Conservation (phyloP, 1,284 basidiomycete species). For the Boletellus sp. region DNA sequence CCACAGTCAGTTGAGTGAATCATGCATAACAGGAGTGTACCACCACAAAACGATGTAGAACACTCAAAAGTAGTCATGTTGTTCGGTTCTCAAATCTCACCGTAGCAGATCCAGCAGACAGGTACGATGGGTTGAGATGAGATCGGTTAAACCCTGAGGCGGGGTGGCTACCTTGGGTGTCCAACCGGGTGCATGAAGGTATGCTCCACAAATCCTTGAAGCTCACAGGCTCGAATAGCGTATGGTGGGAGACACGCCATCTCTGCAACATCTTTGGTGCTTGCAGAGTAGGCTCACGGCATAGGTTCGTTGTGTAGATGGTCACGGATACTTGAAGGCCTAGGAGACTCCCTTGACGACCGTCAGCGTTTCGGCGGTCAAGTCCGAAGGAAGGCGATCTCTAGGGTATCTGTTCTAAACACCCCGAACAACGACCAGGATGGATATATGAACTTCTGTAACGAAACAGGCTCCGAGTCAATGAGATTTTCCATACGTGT, state of each 20-base stretch:
- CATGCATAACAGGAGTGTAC: too few species aligned
- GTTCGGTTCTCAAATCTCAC: not conserved
- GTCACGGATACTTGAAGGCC: too few species aligned
- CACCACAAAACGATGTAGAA: too few species aligned
- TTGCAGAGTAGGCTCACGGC: conserved; percentile 39
- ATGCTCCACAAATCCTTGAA: conserved; percentile 58
- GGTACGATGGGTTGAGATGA: conserved; percentile 47
- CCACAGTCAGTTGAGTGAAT: too few species aligned
- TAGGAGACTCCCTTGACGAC: conserved; percentile 61
- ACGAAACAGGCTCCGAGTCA: not conserved
- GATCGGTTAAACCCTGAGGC: not conserved
- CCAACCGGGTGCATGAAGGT: conserved; percentile 62
- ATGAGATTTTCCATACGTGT: not conserved
- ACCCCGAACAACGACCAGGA: conserved; percentile 66
- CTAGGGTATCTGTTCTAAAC: conserved; percentile 58
- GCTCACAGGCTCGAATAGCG: conserved; percentile 61
- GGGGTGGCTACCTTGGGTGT: conserved; percentile 33
- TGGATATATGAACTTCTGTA: conserved; percentile 32
- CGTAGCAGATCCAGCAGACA: conserved; percentile 66
- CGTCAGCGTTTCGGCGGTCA: conserved; percentile 57
- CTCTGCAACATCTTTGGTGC: not conserved
- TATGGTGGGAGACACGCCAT: conserved; percentile 34
- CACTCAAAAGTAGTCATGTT: too few species aligned
- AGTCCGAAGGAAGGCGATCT: conserved; percentile 56
- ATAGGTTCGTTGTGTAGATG: conserved; percentile 70